Percentiles rank a stretch among this genome's conserved stretches.
phyloP scores from a whole-genome alignment of 2,329 filamentous ascomycete genomes.

The Knufia fluminis region DNA sequence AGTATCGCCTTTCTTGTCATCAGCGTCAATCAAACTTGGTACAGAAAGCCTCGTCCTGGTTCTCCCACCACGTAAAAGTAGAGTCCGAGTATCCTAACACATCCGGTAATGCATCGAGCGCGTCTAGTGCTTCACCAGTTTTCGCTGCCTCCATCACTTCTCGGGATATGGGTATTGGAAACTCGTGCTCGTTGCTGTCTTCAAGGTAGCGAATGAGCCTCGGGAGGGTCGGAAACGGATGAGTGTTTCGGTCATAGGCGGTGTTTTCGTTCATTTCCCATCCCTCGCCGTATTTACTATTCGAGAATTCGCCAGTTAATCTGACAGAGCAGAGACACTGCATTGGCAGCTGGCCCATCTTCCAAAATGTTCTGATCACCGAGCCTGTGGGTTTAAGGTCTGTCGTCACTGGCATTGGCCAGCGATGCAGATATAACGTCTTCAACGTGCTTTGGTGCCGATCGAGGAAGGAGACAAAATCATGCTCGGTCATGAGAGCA shows the following conservation, averaged over 20 bases:
- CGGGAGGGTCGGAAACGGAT: neutral
- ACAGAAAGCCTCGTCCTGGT: too few species aligned
- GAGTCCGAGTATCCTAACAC: neutral
- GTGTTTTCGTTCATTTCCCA: neutral
- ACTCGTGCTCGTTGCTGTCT: neutral
- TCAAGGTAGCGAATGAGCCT: neutral
- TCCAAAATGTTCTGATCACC: neutral
- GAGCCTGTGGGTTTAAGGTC: conserved; percentile 3
- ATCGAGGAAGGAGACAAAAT: conserved; percentile 2
- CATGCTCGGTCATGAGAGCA: conserved; percentile 7
- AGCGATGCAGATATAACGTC: neutral
- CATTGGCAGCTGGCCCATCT: conserved; percentile 1
- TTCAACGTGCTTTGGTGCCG: neutral
- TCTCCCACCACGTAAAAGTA: conserved; percentile 3
- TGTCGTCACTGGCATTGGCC: conserved; percentile 6
- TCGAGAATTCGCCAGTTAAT: conserved; percentile 1
- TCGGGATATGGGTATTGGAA: neutral
- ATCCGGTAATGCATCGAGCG: neutral
- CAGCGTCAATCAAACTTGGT: too few species aligned
- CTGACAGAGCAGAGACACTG: neutral
- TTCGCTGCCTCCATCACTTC: neutral
- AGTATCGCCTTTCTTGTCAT: too few species aligned
- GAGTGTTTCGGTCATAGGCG: neutral
- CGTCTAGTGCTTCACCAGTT: neutral
- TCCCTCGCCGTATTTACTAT: neutral